Evolutionary conservation across 1,284 basidiomycete species (phyloP).

Genomic region (Cutaneotrichosporon sp.): DNA sequence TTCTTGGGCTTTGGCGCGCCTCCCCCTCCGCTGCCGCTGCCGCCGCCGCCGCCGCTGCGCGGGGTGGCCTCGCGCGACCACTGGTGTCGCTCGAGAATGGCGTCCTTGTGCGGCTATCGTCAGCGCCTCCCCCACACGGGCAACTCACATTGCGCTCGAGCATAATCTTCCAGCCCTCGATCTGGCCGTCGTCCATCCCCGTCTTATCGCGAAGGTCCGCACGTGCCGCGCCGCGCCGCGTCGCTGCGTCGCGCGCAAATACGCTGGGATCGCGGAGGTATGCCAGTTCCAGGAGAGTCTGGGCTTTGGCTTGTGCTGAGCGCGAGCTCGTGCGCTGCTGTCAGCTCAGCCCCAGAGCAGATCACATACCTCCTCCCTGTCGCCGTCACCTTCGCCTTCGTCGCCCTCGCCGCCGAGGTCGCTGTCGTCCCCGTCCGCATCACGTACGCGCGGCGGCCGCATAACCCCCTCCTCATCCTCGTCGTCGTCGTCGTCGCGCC

Average conservation of each 20-base stretch:
- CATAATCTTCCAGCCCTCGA: constrained; percentile 84
- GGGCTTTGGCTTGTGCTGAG: constrained; percentile 28
- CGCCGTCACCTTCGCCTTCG: constrained; percentile 13
- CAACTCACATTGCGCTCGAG: constrained; percentile 69
- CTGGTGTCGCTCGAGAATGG: constrained; percentile 42
- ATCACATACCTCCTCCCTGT: constrained; percentile 6
- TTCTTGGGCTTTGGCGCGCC: neutral
- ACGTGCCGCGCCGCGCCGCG: constrained; percentile 62
- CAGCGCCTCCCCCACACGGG: neutral
- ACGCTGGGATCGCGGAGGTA: constrained; percentile 67
- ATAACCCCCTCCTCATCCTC: constrained; percentile 12
- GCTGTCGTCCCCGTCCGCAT: constrained; percentile 51
- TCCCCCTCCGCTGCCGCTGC: too few species aligned
- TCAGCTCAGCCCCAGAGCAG: neutral
- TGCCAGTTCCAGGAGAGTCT: constrained; percentile 65
- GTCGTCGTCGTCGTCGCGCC: constrained; percentile 47
- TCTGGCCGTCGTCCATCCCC: constrained; percentile 64
- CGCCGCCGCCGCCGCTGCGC: neutral
- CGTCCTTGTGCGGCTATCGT: constrained; percentile 44
- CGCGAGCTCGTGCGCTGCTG: neutral
- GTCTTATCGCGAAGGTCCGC: constrained; percentile 62
- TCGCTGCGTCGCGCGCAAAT: constrained; percentile 69
- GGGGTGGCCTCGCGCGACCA: constrained; percentile 4
- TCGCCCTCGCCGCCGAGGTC: constrained; percentile 18
- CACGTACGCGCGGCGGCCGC: neutral